Evolutionary conservation across 257 asterid species (phyloP), one percentile per base, ranked within the genome.

Genomic region (Leptodermis oblonga): DNA sequence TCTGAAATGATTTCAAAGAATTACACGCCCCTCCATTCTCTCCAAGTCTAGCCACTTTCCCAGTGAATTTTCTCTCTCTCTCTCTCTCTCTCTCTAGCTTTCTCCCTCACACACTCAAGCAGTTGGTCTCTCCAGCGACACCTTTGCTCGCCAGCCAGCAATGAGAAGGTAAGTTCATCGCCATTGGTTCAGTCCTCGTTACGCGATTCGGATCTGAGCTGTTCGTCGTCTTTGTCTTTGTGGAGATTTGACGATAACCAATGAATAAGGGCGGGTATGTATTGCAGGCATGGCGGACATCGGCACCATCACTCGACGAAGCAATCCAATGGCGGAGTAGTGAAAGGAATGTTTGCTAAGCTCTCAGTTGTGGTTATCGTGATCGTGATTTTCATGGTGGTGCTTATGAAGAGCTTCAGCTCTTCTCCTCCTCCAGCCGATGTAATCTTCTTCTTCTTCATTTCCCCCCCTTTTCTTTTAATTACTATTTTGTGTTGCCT

Each of bases 311-410:
- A 85, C 72, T 89, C 79, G 76, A 76, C 79, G 84, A 88, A 87
- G 87, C 96, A 83, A 68, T 78, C 89, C 41, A 66, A 67, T 23
- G 79, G 79, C 20, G 53, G 62, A 28, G 88, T 82, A 72, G 85
- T 90, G 67, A 88, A 79, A 80, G 93, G 86, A 62, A 81, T 90
- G 97, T 88, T 87, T 70, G 85, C 83, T 70, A 87, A 80, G 82
- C 85, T 90, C 15, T 82, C 92, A 37, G 1, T 88, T 78, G 96
- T 88, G 18, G 88, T 81, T 10, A 42, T 89, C n/a, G 87, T 86
- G 26, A 79, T 93, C 41, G 85, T 90, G 79, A 82, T 90, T 74
- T 91, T 90, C 68, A 86, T 84, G 51, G 68, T 90, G 42, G 81
- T 86, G 72, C 82, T 88, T 67, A 46, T 88, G 52, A 80, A 81